Evolutionary conservation across 2,329 filamentous ascomycete genomes (phyloP).

Genomic region (Alternaria viburni): DNA sequence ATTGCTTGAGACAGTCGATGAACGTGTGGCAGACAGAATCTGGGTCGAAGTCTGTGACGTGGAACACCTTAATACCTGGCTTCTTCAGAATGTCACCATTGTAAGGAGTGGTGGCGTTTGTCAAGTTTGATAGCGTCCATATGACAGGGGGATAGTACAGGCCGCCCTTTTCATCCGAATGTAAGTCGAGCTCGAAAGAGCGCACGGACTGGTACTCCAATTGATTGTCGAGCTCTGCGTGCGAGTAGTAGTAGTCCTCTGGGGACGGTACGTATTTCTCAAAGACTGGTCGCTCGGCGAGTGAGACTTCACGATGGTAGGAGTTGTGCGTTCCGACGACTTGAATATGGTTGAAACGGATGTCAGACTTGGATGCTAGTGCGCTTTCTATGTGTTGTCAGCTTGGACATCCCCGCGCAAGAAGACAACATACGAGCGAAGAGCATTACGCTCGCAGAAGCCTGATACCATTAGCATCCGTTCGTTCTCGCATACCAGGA

Average conservation of each 20-base stretch:
- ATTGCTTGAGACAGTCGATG: conserved; percentile 51
- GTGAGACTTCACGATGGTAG: conserved; percentile 57
- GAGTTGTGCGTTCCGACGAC: conserved; percentile 60
- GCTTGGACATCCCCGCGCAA: not conserved
- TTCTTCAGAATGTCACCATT: conserved; percentile 49
- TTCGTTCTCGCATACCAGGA: too few species aligned
- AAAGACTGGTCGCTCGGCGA: conserved; percentile 52
- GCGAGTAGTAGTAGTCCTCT: conserved; percentile 57
- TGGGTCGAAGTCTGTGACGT: conserved; percentile 59
- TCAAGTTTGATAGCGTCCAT: conserved; percentile 50
- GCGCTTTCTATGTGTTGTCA: conserved; percentile 21
- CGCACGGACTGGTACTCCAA: conserved; percentile 55
- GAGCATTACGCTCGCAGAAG: conserved; percentile 23
- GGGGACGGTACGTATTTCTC: conserved; percentile 47
- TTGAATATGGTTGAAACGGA: conserved; percentile 61
- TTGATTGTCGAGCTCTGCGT: conserved; percentile 54
- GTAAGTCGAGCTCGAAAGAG: conserved; percentile 58
- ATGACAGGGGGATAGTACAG: conserved; percentile 56
- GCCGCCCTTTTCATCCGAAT: conserved; percentile 57
- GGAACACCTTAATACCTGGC: conserved; percentile 58
- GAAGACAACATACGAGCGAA: conserved; percentile 22
- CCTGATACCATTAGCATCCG: conserved; percentile 13
- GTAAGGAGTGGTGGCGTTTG: conserved; percentile 48
- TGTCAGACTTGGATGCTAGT: conserved; percentile 19
- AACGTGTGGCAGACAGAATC: conserved; percentile 57